A percentile compares a stretch with the other conserved stretches of the same genome.
These are phyloP conservation scores for Pythium graminicola DNA, from an alignment of 352 stramenopile species.

Conservation along the genomic window DNA sequence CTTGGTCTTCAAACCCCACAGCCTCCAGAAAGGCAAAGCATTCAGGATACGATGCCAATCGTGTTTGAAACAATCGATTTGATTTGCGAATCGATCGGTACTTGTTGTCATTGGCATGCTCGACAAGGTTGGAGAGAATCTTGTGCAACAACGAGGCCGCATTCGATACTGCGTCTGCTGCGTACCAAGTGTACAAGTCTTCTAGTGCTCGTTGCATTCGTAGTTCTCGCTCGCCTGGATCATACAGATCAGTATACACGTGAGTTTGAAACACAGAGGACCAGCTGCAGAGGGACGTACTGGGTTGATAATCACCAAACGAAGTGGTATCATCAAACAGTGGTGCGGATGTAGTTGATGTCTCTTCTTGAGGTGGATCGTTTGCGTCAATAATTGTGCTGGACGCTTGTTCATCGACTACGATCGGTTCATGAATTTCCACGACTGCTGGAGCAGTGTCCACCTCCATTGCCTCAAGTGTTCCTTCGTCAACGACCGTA, in stretches of 20 bases:
- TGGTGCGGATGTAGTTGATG: background rate
- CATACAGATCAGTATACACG: too few species aligned
- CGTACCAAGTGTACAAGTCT: conserved; percentile 31
- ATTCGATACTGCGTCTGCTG: conserved; percentile 25
- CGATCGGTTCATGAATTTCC: too few species aligned
- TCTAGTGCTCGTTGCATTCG: conserved; percentile 40
- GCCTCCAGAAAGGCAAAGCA: conserved; percentile 59
- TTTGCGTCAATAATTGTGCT: too few species aligned
- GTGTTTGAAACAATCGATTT: conserved; percentile 50
- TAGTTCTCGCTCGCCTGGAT: conserved; percentile 48
- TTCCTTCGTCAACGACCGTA: background rate
- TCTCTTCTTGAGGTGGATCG: background rate
- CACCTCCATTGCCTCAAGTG: conserved; percentile 5
- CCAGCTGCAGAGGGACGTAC: conserved; percentile 21
- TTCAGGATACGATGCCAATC: conserved; percentile 43
- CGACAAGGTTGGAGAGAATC: conserved; percentile 71
- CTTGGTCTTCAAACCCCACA: conserved; percentile 61
- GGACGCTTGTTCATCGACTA: too few species aligned
- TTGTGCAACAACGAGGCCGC: conserved; percentile 47
- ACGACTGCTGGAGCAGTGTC: background rate
- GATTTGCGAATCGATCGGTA: conserved; percentile 61
- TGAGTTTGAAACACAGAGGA: background rate
- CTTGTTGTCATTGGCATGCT: conserved; percentile 44
- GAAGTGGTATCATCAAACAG: conserved; percentile 14
- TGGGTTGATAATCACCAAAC: conserved; percentile 33